Percentiles rank a stretch among this genome's conserved stretches.
Conservation (phyloP, 2,329 filamentous ascomycete genomes). For the Albophoma yamanashiensis region DNA sequence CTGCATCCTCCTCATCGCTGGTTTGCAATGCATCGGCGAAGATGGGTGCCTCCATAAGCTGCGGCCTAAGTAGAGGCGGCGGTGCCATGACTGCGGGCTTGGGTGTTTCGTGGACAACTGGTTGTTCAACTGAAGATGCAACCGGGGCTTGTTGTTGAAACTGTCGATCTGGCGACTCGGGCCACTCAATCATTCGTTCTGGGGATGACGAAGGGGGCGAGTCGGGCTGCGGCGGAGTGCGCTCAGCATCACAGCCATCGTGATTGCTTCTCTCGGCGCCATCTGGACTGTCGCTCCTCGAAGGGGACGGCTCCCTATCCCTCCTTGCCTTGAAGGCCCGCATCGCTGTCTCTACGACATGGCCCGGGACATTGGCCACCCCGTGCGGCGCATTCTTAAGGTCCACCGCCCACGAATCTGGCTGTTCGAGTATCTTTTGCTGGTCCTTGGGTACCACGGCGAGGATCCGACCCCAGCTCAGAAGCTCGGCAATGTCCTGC, state of each 20-base stretch:
- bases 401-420: slow-evolving; percentile 25
- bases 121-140: slow-evolving; percentile 8
- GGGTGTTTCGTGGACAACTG: slow-evolving; percentile 13
- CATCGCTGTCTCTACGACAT: slow-evolving; percentile 21
- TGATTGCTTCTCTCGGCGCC: not conserved
- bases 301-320: not conserved
- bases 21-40: not conserved
- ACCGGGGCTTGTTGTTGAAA: not conserved
- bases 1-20: slow-evolving; percentile 24
- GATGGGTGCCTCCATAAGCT: not conserved
- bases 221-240: too few relatives aligned
- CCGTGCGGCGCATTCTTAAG: slow-evolving; percentile 12
- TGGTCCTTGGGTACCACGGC: slow-evolving; percentile 28
- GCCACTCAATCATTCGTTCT: slow-evolving; percentile 10
- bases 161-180: slow-evolving; percentile 10
- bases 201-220: not conserved
- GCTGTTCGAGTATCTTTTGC: slow-evolving; percentile 19
- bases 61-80: not conserved
- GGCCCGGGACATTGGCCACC: slow-evolving; percentile 21
- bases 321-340: slow-evolving; percentile 8
- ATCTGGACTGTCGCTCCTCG: not conserved
- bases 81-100: slow-evolving; percentile 7
- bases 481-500: slow-evolving; percentile 11
- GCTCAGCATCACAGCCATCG: not conserved
- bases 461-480: slow-evolving; percentile 14